phyloP scores from a whole-genome alignment of 2,329 filamentous ascomycete species.

The Hymenoscyphus fraxineus region DNA sequence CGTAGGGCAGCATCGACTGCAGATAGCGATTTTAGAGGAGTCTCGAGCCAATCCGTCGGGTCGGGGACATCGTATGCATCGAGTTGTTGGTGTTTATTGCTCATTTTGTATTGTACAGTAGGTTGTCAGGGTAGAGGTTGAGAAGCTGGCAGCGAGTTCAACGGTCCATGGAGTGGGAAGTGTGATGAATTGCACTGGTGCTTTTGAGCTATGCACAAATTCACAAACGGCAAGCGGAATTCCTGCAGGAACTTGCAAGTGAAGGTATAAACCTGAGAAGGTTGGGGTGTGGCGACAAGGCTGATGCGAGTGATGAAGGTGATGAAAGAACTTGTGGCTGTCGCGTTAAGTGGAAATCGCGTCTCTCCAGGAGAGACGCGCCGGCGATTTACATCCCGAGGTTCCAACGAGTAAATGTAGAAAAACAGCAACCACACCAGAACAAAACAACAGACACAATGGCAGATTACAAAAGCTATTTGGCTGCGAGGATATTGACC shows the following conservation, averaged over 20 bases:
- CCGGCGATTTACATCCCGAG: constrained; percentile 6
- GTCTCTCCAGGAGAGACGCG: constrained; percentile 9
- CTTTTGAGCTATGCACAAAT: no score
- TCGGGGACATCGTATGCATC: constrained; percentile 54
- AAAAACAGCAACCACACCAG: constrained; percentile 6
- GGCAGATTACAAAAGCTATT: constrained; percentile 35
- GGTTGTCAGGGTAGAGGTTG: not conserved
- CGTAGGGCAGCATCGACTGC: constrained; percentile 80
- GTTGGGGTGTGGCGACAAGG: not conserved
- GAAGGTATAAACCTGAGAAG: no score
- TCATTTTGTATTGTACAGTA: not conserved
- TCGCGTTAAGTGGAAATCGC: constrained; percentile 32
- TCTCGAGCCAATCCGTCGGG: constrained; percentile 80
- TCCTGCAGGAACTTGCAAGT: no score
- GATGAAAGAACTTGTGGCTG: constrained; percentile 8
- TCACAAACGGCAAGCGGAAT: no score
- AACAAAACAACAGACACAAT: constrained; percentile 22
- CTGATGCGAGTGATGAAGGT: constrained; percentile 14
- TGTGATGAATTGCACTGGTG: no score
- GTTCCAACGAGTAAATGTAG: not conserved
- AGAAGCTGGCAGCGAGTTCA: not conserved
- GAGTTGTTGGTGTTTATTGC: constrained; percentile 12
- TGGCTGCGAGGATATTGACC: constrained; percentile 34
- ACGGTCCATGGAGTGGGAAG: not conserved
- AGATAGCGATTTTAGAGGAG: constrained; percentile 61